A percentile compares a stretch with the other conserved stretches of the same genome.
Conservation (phyloP, 164 flowering plant species). For the Vitis rotundifolia region DNA sequence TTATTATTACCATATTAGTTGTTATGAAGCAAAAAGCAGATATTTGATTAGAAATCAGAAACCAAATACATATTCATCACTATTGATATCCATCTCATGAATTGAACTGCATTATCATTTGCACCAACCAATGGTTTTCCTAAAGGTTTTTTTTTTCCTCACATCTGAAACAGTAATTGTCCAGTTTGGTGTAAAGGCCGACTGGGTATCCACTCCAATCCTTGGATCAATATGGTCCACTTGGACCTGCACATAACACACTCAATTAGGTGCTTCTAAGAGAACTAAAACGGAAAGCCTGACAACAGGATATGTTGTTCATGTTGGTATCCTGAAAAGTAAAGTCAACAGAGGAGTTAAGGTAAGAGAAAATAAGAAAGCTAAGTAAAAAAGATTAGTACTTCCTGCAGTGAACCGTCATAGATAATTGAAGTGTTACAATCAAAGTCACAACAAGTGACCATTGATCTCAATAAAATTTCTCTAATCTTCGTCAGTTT, state of each 20-base stretch:
- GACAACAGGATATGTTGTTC: no score
- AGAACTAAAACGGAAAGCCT: not conserved
- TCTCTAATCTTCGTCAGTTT: no score
- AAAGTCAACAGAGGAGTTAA: no score
- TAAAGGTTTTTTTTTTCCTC: slow-evolving; percentile 23
- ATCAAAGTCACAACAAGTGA: no score
- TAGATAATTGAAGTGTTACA: no score
- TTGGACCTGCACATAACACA: slow-evolving; percentile 40
- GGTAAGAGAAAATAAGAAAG: no score
- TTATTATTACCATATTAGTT: no score
- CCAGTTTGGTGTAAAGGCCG: slow-evolving; percentile 37
- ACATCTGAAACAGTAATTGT: slow-evolving; percentile 59
- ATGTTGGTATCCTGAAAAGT: no score
- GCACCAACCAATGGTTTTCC: not conserved
- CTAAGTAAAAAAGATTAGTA: no score
- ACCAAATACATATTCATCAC: not conserved
- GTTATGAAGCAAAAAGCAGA: no score
- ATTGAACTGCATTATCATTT: not conserved
- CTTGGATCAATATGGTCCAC: slow-evolving; percentile 29
- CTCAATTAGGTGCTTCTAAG: slow-evolving; percentile 7
- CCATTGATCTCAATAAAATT: no score
- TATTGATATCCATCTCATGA: not conserved
- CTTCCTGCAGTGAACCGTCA: no score
- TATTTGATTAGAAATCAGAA: not conserved
- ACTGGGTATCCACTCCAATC: slow-evolving; percentile 21